Percentiles rank a stretch among this genome's conserved stretches.
Conservation (phyloP, 2,329 filamentous ascomycete species). For the Eutypa lata region DNA sequence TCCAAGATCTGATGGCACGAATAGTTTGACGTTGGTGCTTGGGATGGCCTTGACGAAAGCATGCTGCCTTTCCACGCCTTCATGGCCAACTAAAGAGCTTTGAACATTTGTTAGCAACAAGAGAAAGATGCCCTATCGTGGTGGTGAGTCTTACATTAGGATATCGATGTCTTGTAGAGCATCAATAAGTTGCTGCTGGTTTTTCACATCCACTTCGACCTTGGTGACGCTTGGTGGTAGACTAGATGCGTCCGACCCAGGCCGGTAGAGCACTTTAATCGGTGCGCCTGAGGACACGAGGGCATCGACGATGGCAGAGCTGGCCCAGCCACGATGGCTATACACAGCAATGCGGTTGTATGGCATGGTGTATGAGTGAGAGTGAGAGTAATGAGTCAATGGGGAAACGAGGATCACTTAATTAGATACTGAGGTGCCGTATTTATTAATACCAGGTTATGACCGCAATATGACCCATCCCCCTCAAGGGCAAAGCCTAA, state of each 20-base stretch:
- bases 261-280: constrained; percentile 21
- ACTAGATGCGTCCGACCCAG: constrained; percentile 21
- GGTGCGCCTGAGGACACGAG: constrained; percentile 22
- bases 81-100: constrained; percentile 23
- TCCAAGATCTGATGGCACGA: constrained; percentile 26
- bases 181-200: constrained; percentile 12
- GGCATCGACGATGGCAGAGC: constrained; percentile 20
- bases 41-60: constrained; percentile 26
- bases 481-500: no score
- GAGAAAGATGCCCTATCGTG: background rate
- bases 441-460: no score
- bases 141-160: constrained; percentile 13
- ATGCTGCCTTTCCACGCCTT: constrained; percentile 19
- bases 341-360: constrained; percentile 26
- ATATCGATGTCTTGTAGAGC: constrained; percentile 21
- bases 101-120: background rate
- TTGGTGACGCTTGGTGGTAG: constrained; percentile 14
- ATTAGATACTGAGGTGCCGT: background rate
- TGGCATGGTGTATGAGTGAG: constrained; percentile 17
- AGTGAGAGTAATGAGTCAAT: no score
- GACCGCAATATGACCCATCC: no score
- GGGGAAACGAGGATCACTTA: background rate
- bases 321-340: constrained; percentile 13
- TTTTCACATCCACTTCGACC: constrained; percentile 15
- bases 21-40: constrained; percentile 22